These are phyloP conservation scores for Triticum urartu DNA, from an alignment of 176 grass and related monocot species.

Conservation along the genomic window DNA sequence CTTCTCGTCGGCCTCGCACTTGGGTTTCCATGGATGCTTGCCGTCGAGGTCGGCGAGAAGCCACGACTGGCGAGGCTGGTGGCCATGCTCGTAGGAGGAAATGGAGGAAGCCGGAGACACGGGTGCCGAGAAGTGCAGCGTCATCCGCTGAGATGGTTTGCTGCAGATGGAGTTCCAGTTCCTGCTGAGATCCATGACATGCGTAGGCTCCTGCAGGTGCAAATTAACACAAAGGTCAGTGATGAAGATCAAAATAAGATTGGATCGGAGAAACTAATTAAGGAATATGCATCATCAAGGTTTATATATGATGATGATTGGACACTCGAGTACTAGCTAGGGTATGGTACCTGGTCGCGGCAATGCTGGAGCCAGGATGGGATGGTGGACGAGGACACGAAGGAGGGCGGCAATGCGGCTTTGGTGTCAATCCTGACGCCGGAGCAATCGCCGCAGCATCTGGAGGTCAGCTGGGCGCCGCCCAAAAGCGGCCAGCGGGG, in stretches of 20 bases:
- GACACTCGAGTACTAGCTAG: not conserved
- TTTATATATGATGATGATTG: not conserved
- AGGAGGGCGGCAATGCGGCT: slow-evolving; percentile 30
- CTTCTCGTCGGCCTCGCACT: slow-evolving; percentile 23
- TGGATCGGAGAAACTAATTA: not conserved
- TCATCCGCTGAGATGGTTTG: slow-evolving; percentile 44
- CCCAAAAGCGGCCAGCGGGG: slow-evolving; percentile 53
- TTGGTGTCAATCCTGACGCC: slow-evolving; percentile 35
- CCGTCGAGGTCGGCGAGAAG: slow-evolving; percentile 32
- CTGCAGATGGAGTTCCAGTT: slow-evolving; percentile 55
- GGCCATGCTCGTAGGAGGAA: slow-evolving; percentile 48
- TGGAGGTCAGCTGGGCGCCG: slow-evolving; percentile 34
- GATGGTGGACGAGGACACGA: slow-evolving; percentile 53
- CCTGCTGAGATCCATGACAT: slow-evolving; percentile 57
- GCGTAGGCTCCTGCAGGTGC: slow-evolving; percentile 29
- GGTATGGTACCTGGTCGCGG: slow-evolving; percentile 48
- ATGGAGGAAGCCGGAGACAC: slow-evolving; percentile 57
- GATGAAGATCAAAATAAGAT: not conserved
- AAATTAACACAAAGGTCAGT: not conserved
- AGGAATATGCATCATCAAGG: not conserved
- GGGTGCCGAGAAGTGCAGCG: slow-evolving; percentile 44
- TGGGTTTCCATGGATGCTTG: slow-evolving; percentile 55
- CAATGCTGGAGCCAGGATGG: slow-evolving; percentile 83
- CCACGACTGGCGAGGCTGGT: slow-evolving; percentile 40
- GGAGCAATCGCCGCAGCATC: slow-evolving; percentile 63